A percentile compares a stretch with the other conserved stretches of the same genome.
These are phyloP conservation scores for Myrica gale DNA, from an alignment of 306 rosid species.

Conservation along the genomic window DNA sequence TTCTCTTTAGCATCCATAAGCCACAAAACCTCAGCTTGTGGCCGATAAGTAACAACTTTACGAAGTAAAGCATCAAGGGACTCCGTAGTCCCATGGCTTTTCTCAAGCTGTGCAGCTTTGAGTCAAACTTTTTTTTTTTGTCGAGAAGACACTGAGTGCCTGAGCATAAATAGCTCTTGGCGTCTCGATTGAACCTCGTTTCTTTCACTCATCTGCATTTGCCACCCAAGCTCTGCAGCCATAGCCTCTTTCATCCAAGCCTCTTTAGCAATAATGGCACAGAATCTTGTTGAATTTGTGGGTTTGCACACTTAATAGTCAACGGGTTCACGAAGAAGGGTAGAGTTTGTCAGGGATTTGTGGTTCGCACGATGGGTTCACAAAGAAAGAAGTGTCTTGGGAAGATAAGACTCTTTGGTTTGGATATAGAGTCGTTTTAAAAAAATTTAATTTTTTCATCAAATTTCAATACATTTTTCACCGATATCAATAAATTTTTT, in stretches of 20 bases:
- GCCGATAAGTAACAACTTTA: constrained; percentile 79
- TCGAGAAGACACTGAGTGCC: constrained; percentile 76
- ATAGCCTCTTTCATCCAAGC: constrained; percentile 94
- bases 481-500: too few relatives aligned
- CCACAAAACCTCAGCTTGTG: constrained; percentile 96
- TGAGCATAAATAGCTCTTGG: constrained; percentile 87
- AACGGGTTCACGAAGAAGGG: too few relatives aligned
- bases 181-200: constrained; percentile 84
- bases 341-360: too few relatives aligned
- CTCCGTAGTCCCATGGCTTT: constrained; percentile 87
- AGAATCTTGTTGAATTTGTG: too few relatives aligned
- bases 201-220: constrained; percentile 94
- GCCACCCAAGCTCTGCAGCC: constrained; percentile 96
- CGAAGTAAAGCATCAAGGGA: constrained; percentile 86
- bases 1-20: constrained; percentile 98
- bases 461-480: too few relatives aligned
- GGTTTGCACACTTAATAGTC: too few relatives aligned
- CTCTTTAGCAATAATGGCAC: neutral
- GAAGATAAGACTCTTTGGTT: too few relatives aligned
- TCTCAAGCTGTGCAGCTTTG: constrained; percentile 92
- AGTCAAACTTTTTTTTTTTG: constrained; percentile 96
- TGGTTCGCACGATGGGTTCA: too few relatives aligned
- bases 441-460: too few relatives aligned
- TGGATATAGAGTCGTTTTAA: too few relatives aligned
- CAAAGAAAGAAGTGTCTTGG: too few relatives aligned